Base-by-base conservation (phyloP, 140 eudicot genomes). In the Bidens hawaiensis region DNA sequence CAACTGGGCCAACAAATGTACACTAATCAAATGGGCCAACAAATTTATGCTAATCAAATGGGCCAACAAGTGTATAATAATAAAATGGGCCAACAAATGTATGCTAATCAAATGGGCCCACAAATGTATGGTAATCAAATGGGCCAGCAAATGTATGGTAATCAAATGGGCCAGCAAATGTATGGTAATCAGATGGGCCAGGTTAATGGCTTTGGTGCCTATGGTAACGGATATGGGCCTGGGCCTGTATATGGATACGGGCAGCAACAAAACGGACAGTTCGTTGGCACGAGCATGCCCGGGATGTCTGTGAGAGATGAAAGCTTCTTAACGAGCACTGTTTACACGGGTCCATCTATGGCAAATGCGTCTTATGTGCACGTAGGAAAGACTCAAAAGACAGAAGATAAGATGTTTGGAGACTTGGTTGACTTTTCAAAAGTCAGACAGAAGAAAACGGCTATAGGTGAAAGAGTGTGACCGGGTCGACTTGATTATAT, bases 351-450 rank as follows among this genome's bases (percentile, higher is more conserved):
- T 12, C 79, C 79, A 3, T 74, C 75, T 3, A 74, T 74, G 79
- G 74, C 90, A 9, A 74, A 70, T 21, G 76, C 88, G 2, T 81
- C 89, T 1, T 78, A 70, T 9, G 67, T 75, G 0, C 79, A 71
- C 15, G 79, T 74, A 45, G 84, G 78, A 51, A 91, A 75, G 79
- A 83, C 86, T 19, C 59, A 78, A 17, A 81, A 82, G 72, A 72
- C 89, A 30, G 96, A 93, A 63, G 96, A 93, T 59, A 85, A 77
- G 76, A 73, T 93, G 16, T 93, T 93, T 30, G 99, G 99, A 15
- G 99, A 93, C 69, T 79, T 93, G 21, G 87, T 93, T 64, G 84
- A 88, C 71, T 80, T 93, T 45, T 65, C 95, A 34, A 93, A 85
- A 65, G 83, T 79, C 47, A 91, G 88, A 77, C 74, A 87, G 17